Base-by-base conservation (phyloP, 2,329 filamentous ascomycete genomes). In the Ilyonectria mors-panacis region DNA sequence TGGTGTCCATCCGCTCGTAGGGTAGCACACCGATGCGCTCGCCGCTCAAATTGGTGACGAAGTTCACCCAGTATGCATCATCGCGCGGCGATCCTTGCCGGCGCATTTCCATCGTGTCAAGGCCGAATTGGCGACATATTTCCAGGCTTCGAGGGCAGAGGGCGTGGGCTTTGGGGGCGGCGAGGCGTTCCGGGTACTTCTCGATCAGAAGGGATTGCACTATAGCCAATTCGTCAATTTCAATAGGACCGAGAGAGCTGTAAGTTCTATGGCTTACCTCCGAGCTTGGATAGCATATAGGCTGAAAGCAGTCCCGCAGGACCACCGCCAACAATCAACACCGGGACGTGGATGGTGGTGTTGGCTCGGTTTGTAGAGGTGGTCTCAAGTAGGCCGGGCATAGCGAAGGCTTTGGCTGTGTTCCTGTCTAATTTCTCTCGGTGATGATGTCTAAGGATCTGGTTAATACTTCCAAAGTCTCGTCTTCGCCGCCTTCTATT, bases 51-150 rank as follows among this genome's bases (percentile, higher is more conserved):
- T 60, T 60, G 8, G 63, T 65, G 9, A 65, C 28, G 19, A 65
- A 65, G 19, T 65, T 65, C 21, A 65, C 63, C 63, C 63, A 65
- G 33, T 60, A 60, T 3, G 63, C 56, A 30, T 65, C 63, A 26
- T 55, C 42, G 17, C 63, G 50, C 23, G 63, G 57, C 3, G 63
- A 61, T 13, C 57, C 63, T 4, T 47, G 48, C 9, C 47, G 21
- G 13, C 63, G 57, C 63, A 65, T 65, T 7, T 39, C 33, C 13
- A 21, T 33, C 4, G 63, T 65, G 19, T 65, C 50, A 15, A 65
- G 63, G 10, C 63, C 57, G 30, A 65, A 65, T 35, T 65, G 63
- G 7, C 63, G 63, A 15, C 63, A 65, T 48, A 61, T 65, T 42
- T 65, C 63, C 17, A 65, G 28, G 42, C 63, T 65, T 37, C 63